Evolutionary conservation across 805 yeast genomes (phyloP).

Genomic region (Myxozyma mucilagina): DNA sequence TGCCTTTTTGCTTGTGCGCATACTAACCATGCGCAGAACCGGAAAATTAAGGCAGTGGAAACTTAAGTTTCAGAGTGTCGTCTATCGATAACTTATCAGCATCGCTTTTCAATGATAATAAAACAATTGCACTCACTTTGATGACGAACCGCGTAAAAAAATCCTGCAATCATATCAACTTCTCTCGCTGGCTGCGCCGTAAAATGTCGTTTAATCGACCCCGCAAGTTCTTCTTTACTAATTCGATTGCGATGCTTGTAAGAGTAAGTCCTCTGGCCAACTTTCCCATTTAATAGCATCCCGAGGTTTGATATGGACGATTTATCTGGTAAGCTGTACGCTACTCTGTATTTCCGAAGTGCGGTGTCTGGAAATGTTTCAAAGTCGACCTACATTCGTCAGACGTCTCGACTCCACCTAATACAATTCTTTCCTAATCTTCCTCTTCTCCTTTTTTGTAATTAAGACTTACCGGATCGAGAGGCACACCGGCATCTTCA

Average conservation of each 20-base stretch:
- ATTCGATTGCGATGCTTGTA: slow-evolving; percentile 48
- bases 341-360: slow-evolving; percentile 67
- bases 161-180: slow-evolving; percentile 82
- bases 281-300: slow-evolving; percentile 63
- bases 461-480: slow-evolving; percentile 15
- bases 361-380: slow-evolving; percentile 58
- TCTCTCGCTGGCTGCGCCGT: slow-evolving; percentile 62
- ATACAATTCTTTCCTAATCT: neutral
- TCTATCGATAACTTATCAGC: neutral
- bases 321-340: slow-evolving; percentile 57
- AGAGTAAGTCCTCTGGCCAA: slow-evolving; percentile 68
- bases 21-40: neutral
- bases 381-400: slow-evolving; percentile 55
- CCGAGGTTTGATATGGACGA: slow-evolving; percentile 69
- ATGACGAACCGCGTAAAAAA: slow-evolving; percentile 79
- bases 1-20: neutral
- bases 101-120: neutral
- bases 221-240: slow-evolving; percentile 60
- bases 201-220: slow-evolving; percentile 68
- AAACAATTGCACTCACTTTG: slow-evolving; percentile 46
- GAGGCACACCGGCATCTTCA: slow-evolving; percentile 11
- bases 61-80: slow-evolving; percentile 3
- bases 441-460: too few species aligned
- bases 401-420: neutral
- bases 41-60: neutral